Conservation (phyloP, 768 basidiomycete species). For the Calocybe indica region DNA sequence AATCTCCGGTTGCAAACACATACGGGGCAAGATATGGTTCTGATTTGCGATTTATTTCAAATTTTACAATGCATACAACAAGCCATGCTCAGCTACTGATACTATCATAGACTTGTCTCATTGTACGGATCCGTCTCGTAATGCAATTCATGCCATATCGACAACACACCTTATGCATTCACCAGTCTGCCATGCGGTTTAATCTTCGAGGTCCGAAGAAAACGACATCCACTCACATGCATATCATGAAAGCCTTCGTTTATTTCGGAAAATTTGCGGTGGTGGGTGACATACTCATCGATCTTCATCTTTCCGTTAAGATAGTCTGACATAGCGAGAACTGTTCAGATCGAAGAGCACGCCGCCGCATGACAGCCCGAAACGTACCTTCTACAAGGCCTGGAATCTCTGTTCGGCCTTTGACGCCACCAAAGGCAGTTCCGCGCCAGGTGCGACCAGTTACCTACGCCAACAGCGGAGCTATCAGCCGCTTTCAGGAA, state of each 20-base stretch:
- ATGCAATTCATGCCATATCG: constrained; percentile 58
- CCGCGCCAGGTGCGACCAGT: constrained; percentile 95
- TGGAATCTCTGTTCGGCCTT: constrained; percentile 93
- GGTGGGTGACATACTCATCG: constrained; percentile 95
- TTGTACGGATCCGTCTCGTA: not conserved
- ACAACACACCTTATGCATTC: constrained; percentile 95
- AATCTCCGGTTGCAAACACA: not conserved
- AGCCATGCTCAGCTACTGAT: constrained; percentile 1
- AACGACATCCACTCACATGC: constrained; percentile 63
- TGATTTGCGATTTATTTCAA: not conserved
- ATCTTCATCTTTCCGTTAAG: constrained; percentile 77
- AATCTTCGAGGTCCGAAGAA: not conserved
- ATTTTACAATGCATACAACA: constrained; percentile 3
- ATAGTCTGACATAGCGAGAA: constrained; percentile 54
- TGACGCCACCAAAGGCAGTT: constrained; percentile 94
- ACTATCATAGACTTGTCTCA: not conserved
- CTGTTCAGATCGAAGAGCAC: not conserved
- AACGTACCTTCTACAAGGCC: constrained; percentile 80
- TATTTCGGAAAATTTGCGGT: constrained; percentile 65
- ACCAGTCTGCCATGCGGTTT: constrained; percentile 44
- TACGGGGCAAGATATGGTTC: not conserved
- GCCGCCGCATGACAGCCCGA: not conserved
- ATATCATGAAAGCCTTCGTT: constrained; percentile 92
- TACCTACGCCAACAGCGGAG: constrained; percentile 39
- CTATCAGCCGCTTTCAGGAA: not conserved